Conservation (phyloP, 1,139 yeast genomes). For the Scheffersomyces segobiensis region DNA sequence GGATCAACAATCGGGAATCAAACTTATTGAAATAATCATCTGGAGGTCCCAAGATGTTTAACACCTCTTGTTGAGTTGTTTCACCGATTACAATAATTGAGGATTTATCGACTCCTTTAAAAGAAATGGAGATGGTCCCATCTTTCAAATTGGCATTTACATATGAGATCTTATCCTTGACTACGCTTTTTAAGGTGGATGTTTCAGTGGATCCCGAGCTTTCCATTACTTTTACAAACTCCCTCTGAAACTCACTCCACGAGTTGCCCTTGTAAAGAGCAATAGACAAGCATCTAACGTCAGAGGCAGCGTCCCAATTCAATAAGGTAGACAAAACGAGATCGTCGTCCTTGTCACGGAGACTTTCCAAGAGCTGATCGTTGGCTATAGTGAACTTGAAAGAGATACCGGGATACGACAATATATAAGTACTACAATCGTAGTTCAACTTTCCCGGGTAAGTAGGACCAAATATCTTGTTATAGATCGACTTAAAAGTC, state of each 20-base stretch:
- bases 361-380: constrained; percentile 16
- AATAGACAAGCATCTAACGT: constrained; percentile 37
- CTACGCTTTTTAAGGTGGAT: not conserved
- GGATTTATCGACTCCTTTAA: constrained; percentile 1
- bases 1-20: constrained; percentile 46
- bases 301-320: constrained; percentile 30
- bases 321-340: constrained; percentile 30
- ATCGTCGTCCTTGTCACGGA: constrained; percentile 17
- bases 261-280: constrained; percentile 36
- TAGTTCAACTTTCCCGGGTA: constrained; percentile 48
- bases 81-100: constrained; percentile 27
- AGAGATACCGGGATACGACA: constrained; percentile 58
- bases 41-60: constrained; percentile 55
- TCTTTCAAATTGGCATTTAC: constrained; percentile 3
- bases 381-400: constrained; percentile 38
- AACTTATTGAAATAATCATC: constrained; percentile 52
- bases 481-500: constrained; percentile 48
- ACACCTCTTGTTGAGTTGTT: constrained; percentile 52
- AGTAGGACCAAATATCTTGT: constrained; percentile 63
- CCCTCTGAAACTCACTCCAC: constrained; percentile 23
- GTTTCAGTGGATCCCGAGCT: not conserved
- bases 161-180: not conserved
- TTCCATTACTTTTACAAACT: constrained; percentile 6
- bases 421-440: constrained; percentile 26
- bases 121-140: constrained; percentile 4